Percentiles rank a stretch among this genome's conserved stretches.
Evolutionary conservation across 768 basidiomycete species (phyloP).

Genomic region (Tricholoma matsutake): DNA sequence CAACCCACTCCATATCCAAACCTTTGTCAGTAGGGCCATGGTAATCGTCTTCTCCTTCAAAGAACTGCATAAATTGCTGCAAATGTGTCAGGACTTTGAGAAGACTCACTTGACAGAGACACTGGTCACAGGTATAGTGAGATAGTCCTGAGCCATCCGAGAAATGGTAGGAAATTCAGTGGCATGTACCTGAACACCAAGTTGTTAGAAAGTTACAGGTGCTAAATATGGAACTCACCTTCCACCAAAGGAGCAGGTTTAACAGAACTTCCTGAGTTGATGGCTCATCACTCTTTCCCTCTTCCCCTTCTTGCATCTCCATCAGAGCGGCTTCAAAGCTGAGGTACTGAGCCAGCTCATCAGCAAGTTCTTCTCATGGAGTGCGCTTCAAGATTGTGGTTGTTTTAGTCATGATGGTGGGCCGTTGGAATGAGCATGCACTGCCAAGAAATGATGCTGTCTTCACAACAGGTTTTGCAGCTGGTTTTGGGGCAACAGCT

Average conservation of each 20-base stretch:
- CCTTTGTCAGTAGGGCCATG: constrained; percentile 17
- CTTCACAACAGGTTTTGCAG: not conserved
- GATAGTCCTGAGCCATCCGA: not conserved
- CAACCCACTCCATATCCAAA: constrained; percentile 9
- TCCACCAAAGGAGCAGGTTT: not conserved
- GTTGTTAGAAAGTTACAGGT: not conserved
- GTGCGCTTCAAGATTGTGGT: not conserved
- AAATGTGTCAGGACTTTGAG: no score
- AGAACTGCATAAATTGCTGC: not conserved
- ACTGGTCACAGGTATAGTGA: constrained; percentile 19
- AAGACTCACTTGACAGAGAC: not conserved
- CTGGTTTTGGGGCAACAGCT: not conserved
- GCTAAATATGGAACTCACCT: not conserved
- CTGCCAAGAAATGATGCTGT: not conserved
- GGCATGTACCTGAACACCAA: not conserved
- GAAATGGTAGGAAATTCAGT: not conserved
- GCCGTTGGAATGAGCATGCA: not conserved
- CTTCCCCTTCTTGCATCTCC: not conserved
- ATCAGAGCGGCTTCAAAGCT: not conserved
- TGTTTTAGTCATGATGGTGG: not conserved
- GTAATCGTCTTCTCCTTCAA: constrained; percentile 19
- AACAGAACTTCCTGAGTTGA: not conserved
- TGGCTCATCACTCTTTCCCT: not conserved
- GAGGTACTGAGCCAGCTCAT: not conserved
- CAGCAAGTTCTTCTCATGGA: not conserved